phyloP scores from a whole-genome alignment of 2,329 filamentous ascomycete genomes.

The Bipolaris cookei region DNA sequence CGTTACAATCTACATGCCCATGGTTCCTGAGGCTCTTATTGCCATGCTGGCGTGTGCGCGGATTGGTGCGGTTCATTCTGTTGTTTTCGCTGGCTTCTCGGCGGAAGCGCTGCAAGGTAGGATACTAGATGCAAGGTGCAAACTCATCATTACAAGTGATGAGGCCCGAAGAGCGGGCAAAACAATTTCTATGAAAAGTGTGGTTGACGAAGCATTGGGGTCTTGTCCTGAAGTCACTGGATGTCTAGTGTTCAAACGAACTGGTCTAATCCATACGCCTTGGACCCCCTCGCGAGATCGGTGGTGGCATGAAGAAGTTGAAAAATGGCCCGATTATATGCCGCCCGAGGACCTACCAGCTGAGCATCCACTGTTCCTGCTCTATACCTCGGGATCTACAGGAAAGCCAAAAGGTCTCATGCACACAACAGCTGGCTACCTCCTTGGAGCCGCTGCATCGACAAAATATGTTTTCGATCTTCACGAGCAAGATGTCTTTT shows the following conservation, averaged over 20 bases:
- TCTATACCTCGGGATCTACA: conserved; percentile 85
- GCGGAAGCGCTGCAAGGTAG: conserved; percentile 69
- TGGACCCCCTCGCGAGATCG: too few relatives aligned
- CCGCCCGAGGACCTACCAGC: conserved; percentile 75
- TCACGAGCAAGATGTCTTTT: conserved; percentile 80
- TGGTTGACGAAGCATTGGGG: too few relatives aligned
- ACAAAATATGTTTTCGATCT: conserved; percentile 84
- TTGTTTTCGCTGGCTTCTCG: conserved; percentile 92
- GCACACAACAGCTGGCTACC: conserved; percentile 82
- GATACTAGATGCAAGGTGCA: too few relatives aligned
- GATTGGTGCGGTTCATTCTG: conserved; percentile 86
- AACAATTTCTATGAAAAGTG: conserved; percentile 60
- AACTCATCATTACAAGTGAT: too few relatives aligned
- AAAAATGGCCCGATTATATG: conserved; percentile 66
- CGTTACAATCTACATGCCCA: conserved; percentile 93
- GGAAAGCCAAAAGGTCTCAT: conserved; percentile 83
- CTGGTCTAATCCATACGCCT: too few relatives aligned
- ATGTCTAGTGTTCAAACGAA: too few relatives aligned
- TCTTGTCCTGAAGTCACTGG: too few relatives aligned
- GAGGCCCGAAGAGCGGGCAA: conserved; percentile 78
- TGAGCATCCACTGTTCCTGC: conserved; percentile 82
- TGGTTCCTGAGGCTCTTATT: conserved; percentile 88
- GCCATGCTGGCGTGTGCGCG: conserved; percentile 81
- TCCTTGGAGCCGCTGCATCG: conserved; percentile 80
- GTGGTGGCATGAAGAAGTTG: conserved; percentile 59